Evolutionary conservation across 345 rosid genomes (phyloP).

Genomic region (Salix viminalis): DNA sequence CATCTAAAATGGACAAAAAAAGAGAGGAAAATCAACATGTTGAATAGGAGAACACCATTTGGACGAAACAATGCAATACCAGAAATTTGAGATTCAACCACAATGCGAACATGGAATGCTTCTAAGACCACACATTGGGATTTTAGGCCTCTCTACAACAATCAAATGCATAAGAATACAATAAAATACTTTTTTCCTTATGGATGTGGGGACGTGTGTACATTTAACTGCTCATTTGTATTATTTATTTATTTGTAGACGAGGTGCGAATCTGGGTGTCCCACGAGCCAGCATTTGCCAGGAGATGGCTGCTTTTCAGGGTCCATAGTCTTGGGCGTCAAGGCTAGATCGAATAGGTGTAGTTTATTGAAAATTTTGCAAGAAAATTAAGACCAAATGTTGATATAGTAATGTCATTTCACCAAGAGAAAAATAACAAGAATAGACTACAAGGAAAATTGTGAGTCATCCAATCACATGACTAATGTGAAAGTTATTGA

Average conservation of each 20-base stretch:
- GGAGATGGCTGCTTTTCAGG: not conserved
- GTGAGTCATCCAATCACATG: no score
- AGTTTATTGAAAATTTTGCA: not conserved
- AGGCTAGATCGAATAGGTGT: not conserved
- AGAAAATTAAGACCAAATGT: not conserved
- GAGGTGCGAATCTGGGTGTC: not conserved
- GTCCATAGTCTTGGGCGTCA: not conserved
- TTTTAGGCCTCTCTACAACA: not conserved
- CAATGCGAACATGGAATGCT: not conserved
- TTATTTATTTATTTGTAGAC: not conserved
- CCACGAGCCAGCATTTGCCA: not conserved
- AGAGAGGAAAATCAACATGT: not conserved
- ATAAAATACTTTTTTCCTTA: no score
- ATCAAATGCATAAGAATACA: not conserved
- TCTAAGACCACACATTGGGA: not conserved
- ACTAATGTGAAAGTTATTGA: no score
- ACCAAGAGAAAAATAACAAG: no score
- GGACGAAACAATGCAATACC: not conserved
- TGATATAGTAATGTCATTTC: no score
- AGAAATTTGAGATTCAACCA: not conserved
- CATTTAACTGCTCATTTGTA: no score
- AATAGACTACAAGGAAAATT: no score
- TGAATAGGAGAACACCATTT: not conserved
- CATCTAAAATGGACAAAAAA: slow-evolving; percentile 32
- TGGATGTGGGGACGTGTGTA: not conserved